Evolutionary conservation across 768 basidiomycete species (phyloP).

Genomic region (Chalciporus pseudorubinellus): DNA sequence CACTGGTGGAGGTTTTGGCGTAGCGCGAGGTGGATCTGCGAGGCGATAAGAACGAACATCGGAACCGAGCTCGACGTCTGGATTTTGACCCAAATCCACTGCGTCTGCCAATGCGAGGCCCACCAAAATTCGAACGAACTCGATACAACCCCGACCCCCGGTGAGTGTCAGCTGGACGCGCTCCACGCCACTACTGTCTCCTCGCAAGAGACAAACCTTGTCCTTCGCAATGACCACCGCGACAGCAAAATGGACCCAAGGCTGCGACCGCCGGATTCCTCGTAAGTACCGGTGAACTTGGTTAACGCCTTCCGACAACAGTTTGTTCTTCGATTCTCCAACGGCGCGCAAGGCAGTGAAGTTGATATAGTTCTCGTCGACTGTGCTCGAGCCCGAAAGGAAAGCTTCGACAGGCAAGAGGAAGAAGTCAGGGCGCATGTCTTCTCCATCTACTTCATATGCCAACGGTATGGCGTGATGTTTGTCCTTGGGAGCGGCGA

Average conservation of each 20-base stretch:
- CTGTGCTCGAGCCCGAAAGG: not conserved
- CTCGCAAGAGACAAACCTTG: conserved; percentile 6
- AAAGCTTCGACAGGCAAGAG: conserved; percentile 15
- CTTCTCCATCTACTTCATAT: conserved; percentile 10
- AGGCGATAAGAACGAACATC: not conserved
- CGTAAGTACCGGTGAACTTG: conserved; percentile 6
- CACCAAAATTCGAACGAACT: conserved; percentile 14
- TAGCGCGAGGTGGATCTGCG: no score
- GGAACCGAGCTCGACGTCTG: not conserved
- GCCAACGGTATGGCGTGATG: conserved; percentile 1
- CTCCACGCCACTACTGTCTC: conserved; percentile 11
- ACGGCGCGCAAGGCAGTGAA: no score
- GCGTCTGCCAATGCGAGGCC: conserved; percentile 10
- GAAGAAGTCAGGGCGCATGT: no score
- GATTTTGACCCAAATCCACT: conserved; percentile 9
- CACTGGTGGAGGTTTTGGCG: not conserved
- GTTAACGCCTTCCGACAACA: not conserved
- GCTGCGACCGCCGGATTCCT: conserved; percentile 2
- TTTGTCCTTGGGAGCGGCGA: no score
- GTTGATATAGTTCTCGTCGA: no score
- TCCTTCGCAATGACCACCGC: conserved; percentile 2
- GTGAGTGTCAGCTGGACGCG: conserved; percentile 2
- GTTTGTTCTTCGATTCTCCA: no score
- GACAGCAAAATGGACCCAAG: conserved; percentile 9
- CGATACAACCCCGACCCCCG: conserved; percentile 8